Evolutionary conservation across 2,329 filamentous ascomycete genomes (phyloP), one percentile per base, ranked within the genome.

Genomic region (Phyllachora maydis): DNA sequence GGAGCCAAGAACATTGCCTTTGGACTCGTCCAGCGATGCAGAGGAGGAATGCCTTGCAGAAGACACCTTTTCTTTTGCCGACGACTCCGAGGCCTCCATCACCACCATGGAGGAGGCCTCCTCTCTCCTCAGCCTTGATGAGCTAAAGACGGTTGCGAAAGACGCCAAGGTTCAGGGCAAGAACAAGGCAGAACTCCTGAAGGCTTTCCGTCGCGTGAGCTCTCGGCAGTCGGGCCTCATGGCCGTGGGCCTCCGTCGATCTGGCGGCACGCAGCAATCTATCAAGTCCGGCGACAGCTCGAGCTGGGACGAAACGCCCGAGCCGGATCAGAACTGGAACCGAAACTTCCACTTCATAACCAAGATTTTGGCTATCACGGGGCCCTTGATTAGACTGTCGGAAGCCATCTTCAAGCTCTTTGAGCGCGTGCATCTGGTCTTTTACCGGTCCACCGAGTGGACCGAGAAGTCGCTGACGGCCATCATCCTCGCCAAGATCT

Each of bases 361-460:
- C 23, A 91, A 81, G 45, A 85, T 92, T 19, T 47, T 83, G 34
- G 58, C 60, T 15, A 69, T 71, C 27, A 76, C 77, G 0, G 88
- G 88, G 0, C 68, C 81, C 9, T 92, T 83, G 33, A 72, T 95
- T 30, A 63, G 85, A 18, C 62, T 98, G 8, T 79, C 79, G 1
- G 49, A 72, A 1, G 49, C 64, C 1, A 61, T 72, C 1, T 63
- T 82, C 31, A 79, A 71, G 37, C 60, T 98, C 1, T 98, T 98
- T 37, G 82, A 93, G 44, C 67, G 88, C 14, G 82, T 95, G 1
- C 88, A 95, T 48, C 53, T 98, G 3, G 82, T 98, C 14, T 98
- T 93, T 44, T 95, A 95, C 45, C 65, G 85, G 28, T 93, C 83
- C 7, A 90, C 81, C 0, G 78, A 92, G 42, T 98, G 88, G 88